Conservation (phyloP, 768 basidiomycete species). For the Boletus reticuloceps region DNA sequence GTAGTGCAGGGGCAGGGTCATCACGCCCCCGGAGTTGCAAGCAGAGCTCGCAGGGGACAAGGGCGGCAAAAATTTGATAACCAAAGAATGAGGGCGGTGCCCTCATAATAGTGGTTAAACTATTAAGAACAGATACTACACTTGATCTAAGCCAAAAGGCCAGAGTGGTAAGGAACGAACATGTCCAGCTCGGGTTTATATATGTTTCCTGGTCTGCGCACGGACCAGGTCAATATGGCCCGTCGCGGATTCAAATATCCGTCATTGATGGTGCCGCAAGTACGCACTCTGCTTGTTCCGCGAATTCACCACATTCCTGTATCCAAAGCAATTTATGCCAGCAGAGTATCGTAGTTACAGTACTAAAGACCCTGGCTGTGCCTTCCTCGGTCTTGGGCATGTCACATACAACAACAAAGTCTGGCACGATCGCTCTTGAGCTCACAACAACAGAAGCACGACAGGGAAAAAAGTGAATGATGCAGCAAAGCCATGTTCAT, state of each 20-base stretch:
- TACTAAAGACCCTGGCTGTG: constrained; percentile 11
- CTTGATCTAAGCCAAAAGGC: constrained; percentile 75
- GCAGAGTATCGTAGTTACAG: constrained; percentile 28
- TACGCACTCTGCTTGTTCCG: no score
- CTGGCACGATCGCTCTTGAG: constrained; percentile 20
- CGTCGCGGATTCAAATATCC: no score
- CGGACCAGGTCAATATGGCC: constrained; percentile 1
- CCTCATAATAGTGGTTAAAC: constrained; percentile 55
- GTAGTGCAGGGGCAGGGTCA: constrained; percentile 40
- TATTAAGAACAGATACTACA: constrained; percentile 74
- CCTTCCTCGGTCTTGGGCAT: constrained; percentile 8
- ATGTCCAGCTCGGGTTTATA: not conserved
- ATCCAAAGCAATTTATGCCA: constrained; percentile 30
- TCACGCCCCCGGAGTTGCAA: constrained; percentile 40
- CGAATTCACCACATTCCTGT: not conserved
- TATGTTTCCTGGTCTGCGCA: not conserved
- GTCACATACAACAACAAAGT: constrained; percentile 33
- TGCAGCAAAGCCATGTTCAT: constrained; percentile 32
- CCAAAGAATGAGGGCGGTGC: constrained; percentile 52
- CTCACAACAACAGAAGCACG: constrained; percentile 28
- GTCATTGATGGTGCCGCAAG: no score
- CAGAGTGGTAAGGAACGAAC: constrained; percentile 25
- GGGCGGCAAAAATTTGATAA: constrained; percentile 44
- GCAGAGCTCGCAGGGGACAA: constrained; percentile 35
- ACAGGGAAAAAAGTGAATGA: constrained; percentile 7